phyloP scores from a whole-genome alignment of 768 basidiomycete species.

The Amanita thiersii region DNA sequence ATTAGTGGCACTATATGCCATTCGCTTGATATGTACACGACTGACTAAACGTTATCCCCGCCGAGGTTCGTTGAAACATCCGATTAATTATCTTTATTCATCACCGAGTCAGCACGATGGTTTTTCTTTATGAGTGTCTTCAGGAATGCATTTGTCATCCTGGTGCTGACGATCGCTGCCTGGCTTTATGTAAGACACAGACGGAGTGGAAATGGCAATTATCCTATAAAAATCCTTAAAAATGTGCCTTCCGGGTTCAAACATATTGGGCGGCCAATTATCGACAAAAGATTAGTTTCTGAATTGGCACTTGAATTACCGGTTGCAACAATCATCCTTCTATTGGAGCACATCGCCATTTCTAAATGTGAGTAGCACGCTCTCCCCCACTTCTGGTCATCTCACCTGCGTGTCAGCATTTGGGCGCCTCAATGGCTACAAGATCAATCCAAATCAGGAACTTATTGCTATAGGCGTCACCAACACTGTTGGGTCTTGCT shows the following conservation, averaged over 20 bases:
- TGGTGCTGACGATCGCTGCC: conserved; percentile 80
- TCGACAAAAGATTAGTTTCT: conserved; percentile 38
- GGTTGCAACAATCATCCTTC: conserved; percentile 79
- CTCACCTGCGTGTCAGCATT: conserved; percentile 49
- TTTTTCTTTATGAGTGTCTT: conserved; percentile 77
- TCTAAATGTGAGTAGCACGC: conserved; percentile 64
- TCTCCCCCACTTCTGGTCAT: not conserved
- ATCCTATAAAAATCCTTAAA: conserved; percentile 78
- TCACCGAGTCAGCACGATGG: conserved; percentile 36
- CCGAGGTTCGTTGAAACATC: conserved; percentile 30
- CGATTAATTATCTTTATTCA: not conserved
- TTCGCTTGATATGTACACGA: conserved; percentile 48
- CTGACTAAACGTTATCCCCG: conserved; percentile 54
- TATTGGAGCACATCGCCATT: conserved; percentile 96
- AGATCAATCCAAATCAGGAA: conserved; percentile 90
- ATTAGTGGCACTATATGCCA: conserved; percentile 59
- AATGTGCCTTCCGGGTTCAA: conserved; percentile 82
- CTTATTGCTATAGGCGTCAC: conserved; percentile 97
- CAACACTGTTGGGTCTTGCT: conserved; percentile 84
- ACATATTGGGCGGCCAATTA: conserved; percentile 36
- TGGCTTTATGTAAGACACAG: conserved; percentile 77
- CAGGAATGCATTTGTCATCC: conserved; percentile 81
- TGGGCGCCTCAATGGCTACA: conserved; percentile 92
- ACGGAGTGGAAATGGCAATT: conserved; percentile 48
- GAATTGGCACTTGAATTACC: conserved; percentile 75